Evolutionary conservation across 164 flowering plant species (phyloP), one percentile per base, ranked within the genome.

Genomic region (Euptelea pleiosperma): DNA sequence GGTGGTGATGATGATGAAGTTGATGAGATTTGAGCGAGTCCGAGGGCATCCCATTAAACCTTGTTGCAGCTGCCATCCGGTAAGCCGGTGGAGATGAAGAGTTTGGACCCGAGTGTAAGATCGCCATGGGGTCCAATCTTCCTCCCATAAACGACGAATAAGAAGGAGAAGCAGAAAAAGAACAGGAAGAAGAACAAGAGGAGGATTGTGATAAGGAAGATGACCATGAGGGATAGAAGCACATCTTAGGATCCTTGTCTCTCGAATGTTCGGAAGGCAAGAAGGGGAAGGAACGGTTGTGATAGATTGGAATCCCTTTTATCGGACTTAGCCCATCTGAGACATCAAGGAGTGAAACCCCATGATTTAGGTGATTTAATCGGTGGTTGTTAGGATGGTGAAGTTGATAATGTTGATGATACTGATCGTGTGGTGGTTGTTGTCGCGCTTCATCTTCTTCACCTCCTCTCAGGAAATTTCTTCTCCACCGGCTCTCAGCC

Each of bases 301-400:
- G 81, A 62, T 81, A 84, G 14, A 84, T 71, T 7, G 89, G 89
- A 60, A 84, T 79, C 54, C 89, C 89, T 51, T 75, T 84, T 21
- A 84, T 79, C 1, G 86, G 84, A 48, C 70, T 57, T n/a, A 68
- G 34, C 4, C 71, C 64, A 3, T 70, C 75, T 9, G 73, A 57
- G 8, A 60, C 71, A 35, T 67, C 75, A 0, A 65, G 57, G 16
- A 69, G 31, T 5, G 82, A 66, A 28, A 75, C 64, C 25, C 75
- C 77, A 30, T 59, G 71, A 28, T 66, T 65, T 15, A 57, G 33
- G 19, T 71, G 73, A 50, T 65, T 55, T 9, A 64, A 8, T 37
- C 44, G 48, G 37, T 55, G 48, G 40, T 8, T 28, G 51, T 35
- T 34, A 39, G 12, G 30, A 49, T 55, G 62, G 10, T 49, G 58